Conservation (phyloP, 345 rosid genomes). For the Euphorbia pulcherrima region DNA sequence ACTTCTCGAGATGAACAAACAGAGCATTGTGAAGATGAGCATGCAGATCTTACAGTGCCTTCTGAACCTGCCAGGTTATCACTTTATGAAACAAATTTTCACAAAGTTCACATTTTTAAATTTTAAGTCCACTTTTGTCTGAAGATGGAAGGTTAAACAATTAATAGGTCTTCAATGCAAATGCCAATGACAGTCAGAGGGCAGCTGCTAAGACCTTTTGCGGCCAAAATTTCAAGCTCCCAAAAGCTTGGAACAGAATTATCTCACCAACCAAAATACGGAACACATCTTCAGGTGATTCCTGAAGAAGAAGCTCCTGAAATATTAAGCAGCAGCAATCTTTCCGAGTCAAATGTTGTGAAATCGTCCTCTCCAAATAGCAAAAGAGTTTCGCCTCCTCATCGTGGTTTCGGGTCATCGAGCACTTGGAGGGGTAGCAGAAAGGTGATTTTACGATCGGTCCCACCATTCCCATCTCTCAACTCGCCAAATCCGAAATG, state of each 20-base stretch:
- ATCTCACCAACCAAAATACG: constrained; percentile 22
- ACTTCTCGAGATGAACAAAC: constrained; percentile 1
- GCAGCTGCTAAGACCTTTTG: constrained; percentile 20
- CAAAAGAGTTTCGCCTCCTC: constrained; percentile 36
- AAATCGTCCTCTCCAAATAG: constrained; percentile 34
- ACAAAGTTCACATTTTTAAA: neutral
- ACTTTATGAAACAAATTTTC: neutral
- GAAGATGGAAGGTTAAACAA: neutral
- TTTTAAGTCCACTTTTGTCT: neutral
- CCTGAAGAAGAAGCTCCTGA: constrained; percentile 33
- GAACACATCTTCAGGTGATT: constrained; percentile 23
- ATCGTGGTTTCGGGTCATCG: constrained; percentile 25
- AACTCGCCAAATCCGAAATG: constrained; percentile 20
- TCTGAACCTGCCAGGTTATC: constrained; percentile 31
- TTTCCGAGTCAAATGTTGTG: constrained; percentile 14
- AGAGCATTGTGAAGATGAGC: constrained; percentile 25
- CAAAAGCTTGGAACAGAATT: constrained; percentile 17
- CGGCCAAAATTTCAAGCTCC: constrained; percentile 12
- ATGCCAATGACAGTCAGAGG: constrained; percentile 13
- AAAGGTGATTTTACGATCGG: constrained; percentile 41
- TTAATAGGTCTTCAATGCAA: constrained; percentile 17
- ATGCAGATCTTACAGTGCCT: constrained; percentile 23
- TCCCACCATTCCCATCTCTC: constrained; percentile 38
- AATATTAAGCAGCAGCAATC: constrained; percentile 5
- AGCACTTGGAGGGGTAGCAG: constrained; percentile 21